Percentiles rank a stretch among this genome's conserved stretches.
Conservation (phyloP, 257 asterid species). For the Handroanthus guayacan region DNA sequence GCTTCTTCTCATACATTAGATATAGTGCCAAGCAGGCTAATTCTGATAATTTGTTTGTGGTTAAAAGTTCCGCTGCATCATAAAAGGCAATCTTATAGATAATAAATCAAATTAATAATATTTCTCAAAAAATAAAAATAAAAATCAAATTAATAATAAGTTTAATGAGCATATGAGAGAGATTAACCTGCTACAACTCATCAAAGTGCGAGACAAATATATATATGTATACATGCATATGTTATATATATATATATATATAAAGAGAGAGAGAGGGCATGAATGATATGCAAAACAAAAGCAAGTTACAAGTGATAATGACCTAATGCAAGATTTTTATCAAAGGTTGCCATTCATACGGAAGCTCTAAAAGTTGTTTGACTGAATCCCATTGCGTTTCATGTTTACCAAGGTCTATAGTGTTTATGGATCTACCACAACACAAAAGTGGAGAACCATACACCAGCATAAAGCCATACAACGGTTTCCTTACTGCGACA, state of each 20-base stretch:
- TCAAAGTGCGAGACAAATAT: background rate
- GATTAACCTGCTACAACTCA: background rate
- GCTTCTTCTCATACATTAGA: conserved; percentile 99
- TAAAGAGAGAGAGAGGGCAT: background rate
- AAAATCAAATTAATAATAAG: conserved; percentile 24
- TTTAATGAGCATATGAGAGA: conserved; percentile 23
- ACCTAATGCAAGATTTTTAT: conserved; percentile 14
- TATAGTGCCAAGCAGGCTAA: conserved; percentile 93
- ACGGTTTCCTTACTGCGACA: background rate
- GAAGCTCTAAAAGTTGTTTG: background rate
- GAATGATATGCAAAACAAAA: background rate
- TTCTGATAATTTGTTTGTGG: conserved; percentile 96
- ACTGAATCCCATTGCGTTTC: background rate
- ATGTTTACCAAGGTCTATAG: background rate
- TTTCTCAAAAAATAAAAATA: too few relatives aligned
- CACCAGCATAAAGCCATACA: conserved; percentile 21
- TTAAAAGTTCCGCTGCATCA: conserved; percentile 92
- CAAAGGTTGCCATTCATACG: background rate
- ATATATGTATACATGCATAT: too few relatives aligned
- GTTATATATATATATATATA: too few relatives aligned
- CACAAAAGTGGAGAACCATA: background rate
- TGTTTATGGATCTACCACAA: background rate
- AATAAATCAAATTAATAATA: conserved; percentile 20
- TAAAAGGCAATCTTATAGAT: conserved; percentile 20
- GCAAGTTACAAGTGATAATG: conserved; percentile 18